Evolutionary conservation across 139 green algal genomes (phyloP).

Genomic region (Diplosphaera chodatii): DNA sequence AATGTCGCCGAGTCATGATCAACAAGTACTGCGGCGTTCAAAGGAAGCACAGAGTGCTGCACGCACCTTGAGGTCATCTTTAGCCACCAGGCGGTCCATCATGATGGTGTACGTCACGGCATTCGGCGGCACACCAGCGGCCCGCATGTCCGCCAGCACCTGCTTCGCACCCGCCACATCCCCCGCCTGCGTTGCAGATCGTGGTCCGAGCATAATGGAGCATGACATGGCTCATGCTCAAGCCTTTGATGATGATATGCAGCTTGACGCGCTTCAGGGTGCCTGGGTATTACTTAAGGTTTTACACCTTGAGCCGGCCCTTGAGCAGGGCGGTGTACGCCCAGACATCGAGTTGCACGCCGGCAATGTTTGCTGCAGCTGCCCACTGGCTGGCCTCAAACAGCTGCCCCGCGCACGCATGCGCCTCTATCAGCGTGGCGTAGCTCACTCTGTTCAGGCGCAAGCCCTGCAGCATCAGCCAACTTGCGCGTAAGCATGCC

Average conservation of each 20-base stretch:
- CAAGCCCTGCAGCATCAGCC: not conserved
- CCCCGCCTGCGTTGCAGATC: too few relatives aligned
- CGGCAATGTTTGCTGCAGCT: slow-evolving; percentile 28
- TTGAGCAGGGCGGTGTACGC: slow-evolving; percentile 41
- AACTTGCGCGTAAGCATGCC: too few relatives aligned
- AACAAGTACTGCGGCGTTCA: too few relatives aligned
- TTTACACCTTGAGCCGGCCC: slow-evolving; percentile 26
- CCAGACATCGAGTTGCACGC: slow-evolving; percentile 42
- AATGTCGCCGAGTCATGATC: too few relatives aligned
- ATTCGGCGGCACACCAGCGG: slow-evolving; percentile 6
- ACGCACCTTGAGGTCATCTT: slow-evolving; percentile 25
- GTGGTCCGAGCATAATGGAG: too few relatives aligned
- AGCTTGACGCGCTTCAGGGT: too few relatives aligned
- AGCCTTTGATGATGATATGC: too few relatives aligned
- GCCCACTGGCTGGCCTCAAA: slow-evolving; percentile 11
- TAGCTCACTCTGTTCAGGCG: slow-evolving; percentile 37
- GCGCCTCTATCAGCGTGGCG: slow-evolving; percentile 54
- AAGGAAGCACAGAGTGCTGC: too few relatives aligned
- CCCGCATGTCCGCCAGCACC: slow-evolving; percentile 31
- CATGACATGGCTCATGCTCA: too few relatives aligned
- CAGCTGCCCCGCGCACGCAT: slow-evolving; percentile 33
- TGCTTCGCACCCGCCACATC: slow-evolving; percentile 18
- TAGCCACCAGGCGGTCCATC: slow-evolving; percentile 29
- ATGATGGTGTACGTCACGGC: slow-evolving; percentile 34
- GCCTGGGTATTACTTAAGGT: too few relatives aligned